Evolutionary conservation across 2,329 filamentous ascomycete species (phyloP).

Genomic region (Fusarium guadeloupense): DNA sequence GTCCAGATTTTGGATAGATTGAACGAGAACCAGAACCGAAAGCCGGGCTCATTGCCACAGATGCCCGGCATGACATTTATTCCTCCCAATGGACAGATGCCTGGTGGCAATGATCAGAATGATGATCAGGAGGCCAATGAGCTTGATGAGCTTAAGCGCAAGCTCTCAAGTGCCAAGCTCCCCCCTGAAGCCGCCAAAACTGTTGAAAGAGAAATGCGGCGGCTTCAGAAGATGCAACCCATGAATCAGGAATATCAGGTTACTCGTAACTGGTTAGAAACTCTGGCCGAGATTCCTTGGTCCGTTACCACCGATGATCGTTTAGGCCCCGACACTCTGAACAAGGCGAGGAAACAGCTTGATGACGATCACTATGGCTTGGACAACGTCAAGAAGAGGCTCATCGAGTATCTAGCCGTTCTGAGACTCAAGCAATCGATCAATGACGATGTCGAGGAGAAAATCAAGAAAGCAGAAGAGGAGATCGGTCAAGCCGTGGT

Average conservation of each 20-base stretch:
- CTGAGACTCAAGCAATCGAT: constrained; percentile 91
- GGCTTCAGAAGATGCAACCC: constrained; percentile 94
- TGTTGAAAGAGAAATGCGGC: constrained; percentile 87
- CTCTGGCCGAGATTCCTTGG: constrained; percentile 94
- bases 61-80: constrained; percentile 54
- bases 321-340: constrained; percentile 81
- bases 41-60: constrained; percentile 45
- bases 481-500: constrained; percentile 56
- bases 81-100: constrained; percentile 48
- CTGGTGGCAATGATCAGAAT: constrained; percentile 59
- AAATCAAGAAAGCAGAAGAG: constrained; percentile 75
- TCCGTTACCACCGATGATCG: constrained; percentile 84
- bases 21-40: constrained; percentile 51
- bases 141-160: constrained; percentile 89
- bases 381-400: constrained; percentile 95
- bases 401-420: constrained; percentile 97
- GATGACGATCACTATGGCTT: constrained; percentile 97
- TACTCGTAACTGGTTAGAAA: constrained; percentile 92
- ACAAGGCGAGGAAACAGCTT: constrained; percentile 84
- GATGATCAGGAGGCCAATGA: constrained; percentile 89
- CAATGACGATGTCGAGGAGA: constrained; percentile 82
- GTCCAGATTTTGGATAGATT: constrained; percentile 69
- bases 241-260: constrained; percentile 97
- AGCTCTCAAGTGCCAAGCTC: constrained; percentile 81
- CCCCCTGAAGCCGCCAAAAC: constrained; percentile 87